Evolutionary conservation across 2,329 filamentous ascomycete species (phyloP), one percentile per base, ranked within the genome.

Genomic region (Hypoxylon sp.): DNA sequence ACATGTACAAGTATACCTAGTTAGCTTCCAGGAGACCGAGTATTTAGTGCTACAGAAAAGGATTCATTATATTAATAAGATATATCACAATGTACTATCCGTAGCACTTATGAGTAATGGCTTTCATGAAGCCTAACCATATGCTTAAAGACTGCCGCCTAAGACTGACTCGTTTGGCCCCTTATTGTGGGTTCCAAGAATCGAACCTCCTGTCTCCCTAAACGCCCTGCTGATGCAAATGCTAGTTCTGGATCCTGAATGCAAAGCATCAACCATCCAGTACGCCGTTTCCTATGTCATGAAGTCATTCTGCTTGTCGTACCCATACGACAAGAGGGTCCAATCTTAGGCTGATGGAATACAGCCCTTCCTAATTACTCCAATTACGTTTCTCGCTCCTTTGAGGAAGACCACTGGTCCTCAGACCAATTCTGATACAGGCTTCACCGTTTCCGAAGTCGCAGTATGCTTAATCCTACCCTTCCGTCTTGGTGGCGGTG

Each of bases 401-500:
- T 30, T 15, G 23, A 1, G 7, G n/a, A 19, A 3, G 3, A 21
- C 9, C 12, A 12, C 15, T 16, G 17, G 23, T 20, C 13, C 30
- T 53, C 31, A 59, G n/a, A 59, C 55, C 13, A 55, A 21, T 41
- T 62, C 57, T 9, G 60, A 52, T 36, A 59, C 44, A 23, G 51
- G 46, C 21, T 60, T 54, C 9, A 55, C 47, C n/a, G 58, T 46
- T 17, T 67, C 63, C n/a, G 65, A 48, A 7, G 42, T 51, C 7
- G 63, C 37, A 8, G 57, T 37, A 7, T 60, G 40, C 59, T 71
- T 75, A 57, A 74, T 67, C 60, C 72, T 72, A 25, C 76, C 76
- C 52, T 69, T 71, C 29, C 77, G 69, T 56, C 78, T 70, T 4
- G 78, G 78, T 2, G 66, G 66, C 32, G 63, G 71, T 23, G 66